These are phyloP conservation scores for Pseudozyma hubeiensis DNA, from an alignment of 1,284 basidiomycete species.

Conservation along the genomic window DNA sequence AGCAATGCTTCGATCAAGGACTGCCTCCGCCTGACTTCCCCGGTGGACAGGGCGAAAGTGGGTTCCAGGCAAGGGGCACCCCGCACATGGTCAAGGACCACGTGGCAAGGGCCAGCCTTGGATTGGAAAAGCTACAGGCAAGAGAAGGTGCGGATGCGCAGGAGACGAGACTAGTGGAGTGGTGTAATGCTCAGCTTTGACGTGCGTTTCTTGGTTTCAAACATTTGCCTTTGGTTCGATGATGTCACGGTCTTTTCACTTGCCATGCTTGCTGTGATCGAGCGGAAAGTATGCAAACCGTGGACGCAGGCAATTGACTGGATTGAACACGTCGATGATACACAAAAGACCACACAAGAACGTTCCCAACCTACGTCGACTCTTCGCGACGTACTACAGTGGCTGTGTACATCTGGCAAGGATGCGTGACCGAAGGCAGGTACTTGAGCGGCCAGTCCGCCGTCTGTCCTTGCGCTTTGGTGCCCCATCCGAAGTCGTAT, in stretches of 20 bases:
- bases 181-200: slow-evolving; percentile 43
- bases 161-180: slow-evolving; percentile 26
- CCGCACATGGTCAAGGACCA: slow-evolving; percentile 32
- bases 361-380: not conserved
- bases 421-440: slow-evolving; percentile 53
- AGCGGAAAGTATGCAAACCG: too few species aligned
- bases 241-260: too few species aligned
- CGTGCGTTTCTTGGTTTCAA: not conserved
- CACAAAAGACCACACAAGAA: too few species aligned
- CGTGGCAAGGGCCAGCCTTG: slow-evolving; percentile 23
- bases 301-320: too few species aligned
- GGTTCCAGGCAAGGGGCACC: slow-evolving; percentile 73
- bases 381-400: slow-evolving; percentile 38
- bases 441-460: slow-evolving; percentile 54
- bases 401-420: slow-evolving; percentile 48
- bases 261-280: too few species aligned
- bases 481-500: slow-evolving; percentile 55
- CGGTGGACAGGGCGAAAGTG: slow-evolving; percentile 77
- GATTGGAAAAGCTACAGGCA: slow-evolving; percentile 24
- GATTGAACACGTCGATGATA: too few species aligned
- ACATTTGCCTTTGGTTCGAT: not conserved
- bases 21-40: slow-evolving; percentile 81
- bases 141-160: not conserved
- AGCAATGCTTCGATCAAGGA: slow-evolving; percentile 73
- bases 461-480: slow-evolving; percentile 51